These are phyloP conservation scores for Pythium catenulatum DNA, from an alignment of 352 stramenopile genomes.

Conservation along the genomic window DNA sequence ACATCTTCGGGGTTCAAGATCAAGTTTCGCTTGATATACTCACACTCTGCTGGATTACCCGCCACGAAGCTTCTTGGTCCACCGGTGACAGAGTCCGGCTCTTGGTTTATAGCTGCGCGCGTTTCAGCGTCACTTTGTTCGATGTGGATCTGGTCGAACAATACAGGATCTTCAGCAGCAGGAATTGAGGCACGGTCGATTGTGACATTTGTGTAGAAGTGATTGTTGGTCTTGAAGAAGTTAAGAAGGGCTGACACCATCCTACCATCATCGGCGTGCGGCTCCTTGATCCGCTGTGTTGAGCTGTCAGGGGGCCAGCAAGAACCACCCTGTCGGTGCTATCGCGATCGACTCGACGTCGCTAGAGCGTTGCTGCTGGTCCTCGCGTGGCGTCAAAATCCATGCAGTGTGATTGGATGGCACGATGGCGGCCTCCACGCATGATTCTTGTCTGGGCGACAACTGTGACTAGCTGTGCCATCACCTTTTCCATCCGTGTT, in stretches of 20 bases:
- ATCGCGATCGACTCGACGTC: neutral
- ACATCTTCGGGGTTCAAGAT: neutral
- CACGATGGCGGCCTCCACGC: slow-evolving; percentile 17
- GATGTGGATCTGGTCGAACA: no score
- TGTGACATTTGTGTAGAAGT: neutral
- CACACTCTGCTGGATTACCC: neutral
- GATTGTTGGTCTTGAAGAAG: neutral
- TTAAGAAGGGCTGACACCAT: no score
- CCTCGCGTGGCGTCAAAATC: slow-evolving; percentile 38
- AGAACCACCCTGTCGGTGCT: slow-evolving; percentile 31
- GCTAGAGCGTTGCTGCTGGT: slow-evolving; percentile 25
- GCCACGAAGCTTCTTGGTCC: no score
- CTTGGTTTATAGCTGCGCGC: neutral
- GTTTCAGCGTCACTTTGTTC: neutral
- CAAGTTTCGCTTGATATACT: neutral
- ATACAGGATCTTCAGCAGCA: no score
- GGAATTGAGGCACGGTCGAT: no score
- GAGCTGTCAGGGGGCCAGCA: neutral
- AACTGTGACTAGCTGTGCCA: slow-evolving; percentile 17
- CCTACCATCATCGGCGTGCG: no score
- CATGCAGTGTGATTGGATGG: slow-evolving; percentile 42
- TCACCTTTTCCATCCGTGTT: neutral
- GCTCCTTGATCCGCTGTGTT: neutral
- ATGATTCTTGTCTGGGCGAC: slow-evolving; percentile 30
- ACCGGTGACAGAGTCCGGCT: neutral